Evolutionary conservation across 352 stramenopile genomes (phyloP).

Genomic region (Phytophthora palmivora): DNA sequence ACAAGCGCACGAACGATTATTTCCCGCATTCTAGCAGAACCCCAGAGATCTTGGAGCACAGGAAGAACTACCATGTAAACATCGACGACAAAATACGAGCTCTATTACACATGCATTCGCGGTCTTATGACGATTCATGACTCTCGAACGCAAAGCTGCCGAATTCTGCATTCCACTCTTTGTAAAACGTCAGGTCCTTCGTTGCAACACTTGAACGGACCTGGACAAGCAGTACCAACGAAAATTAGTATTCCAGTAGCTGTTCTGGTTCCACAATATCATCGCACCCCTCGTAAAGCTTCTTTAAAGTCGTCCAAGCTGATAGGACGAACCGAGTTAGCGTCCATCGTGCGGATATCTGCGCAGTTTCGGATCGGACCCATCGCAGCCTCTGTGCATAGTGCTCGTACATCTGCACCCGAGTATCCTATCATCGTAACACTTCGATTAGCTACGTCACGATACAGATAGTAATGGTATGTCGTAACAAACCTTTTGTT

Average conservation of each 20-base stretch:
- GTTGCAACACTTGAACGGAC: slow-evolving; percentile 95
- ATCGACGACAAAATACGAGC: slow-evolving; percentile 18
- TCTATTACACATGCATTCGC: slow-evolving; percentile 7
- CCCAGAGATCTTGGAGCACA: slow-evolving; percentile 6
- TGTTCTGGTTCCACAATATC: not conserved
- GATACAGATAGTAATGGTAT: not conserved
- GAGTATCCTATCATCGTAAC: slow-evolving; percentile 90
- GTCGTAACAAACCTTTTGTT: slow-evolving; percentile 65
- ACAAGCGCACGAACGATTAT: slow-evolving; percentile 14
- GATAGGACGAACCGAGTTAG: slow-evolving; percentile 94
- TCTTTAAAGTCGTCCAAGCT: slow-evolving; percentile 95
- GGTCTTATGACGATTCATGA: slow-evolving; percentile 46
- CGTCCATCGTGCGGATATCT: slow-evolving; percentile 91
- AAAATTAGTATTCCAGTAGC: not conserved
- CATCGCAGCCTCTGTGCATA: slow-evolving; percentile 98
- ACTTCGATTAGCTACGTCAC: slow-evolving; percentile 14
- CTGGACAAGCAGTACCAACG: slow-evolving; percentile 30
- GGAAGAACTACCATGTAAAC: slow-evolving; percentile 35
- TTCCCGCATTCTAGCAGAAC: slow-evolving; percentile 12
- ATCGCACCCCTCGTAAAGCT: slow-evolving; percentile 84
- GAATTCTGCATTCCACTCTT: slow-evolving; percentile 94
- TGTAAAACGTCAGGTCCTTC: slow-evolving; percentile 94
- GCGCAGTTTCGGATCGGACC: slow-evolving; percentile 91
- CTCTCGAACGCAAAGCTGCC: slow-evolving; percentile 88
- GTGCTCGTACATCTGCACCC: slow-evolving; percentile 96